These are phyloP conservation scores for Oryza longistaminata DNA, from an alignment of 176 grass and related monocot genomes.

Conservation along the genomic window DNA sequence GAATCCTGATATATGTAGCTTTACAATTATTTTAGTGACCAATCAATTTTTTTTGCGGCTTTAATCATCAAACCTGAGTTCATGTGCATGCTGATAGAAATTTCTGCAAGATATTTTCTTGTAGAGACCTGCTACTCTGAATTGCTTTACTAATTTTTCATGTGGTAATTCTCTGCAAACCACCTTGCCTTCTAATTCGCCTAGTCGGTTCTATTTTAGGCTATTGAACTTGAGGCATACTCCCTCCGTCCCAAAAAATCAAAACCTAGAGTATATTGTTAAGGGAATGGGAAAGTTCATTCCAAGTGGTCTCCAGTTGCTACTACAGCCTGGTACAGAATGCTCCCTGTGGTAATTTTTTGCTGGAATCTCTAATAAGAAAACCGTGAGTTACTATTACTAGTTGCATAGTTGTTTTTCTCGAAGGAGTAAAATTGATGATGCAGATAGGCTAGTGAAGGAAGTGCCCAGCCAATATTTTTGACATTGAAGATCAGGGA, in stretches of 20 bases:
- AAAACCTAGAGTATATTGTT: slow-evolving; percentile 34
- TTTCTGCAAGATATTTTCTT: background rate
- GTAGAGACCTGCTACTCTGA: background rate
- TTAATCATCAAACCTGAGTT: slow-evolving; percentile 11
- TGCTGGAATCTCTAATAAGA: slow-evolving; percentile 16
- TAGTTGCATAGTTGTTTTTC: slow-evolving; percentile 57
- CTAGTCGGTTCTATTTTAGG: slow-evolving; percentile 35
- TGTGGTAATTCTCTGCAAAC: background rate
- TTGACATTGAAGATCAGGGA: slow-evolving; percentile 90
- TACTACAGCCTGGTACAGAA: slow-evolving; percentile 91
- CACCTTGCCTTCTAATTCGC: background rate
- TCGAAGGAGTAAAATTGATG: slow-evolving; percentile 57
- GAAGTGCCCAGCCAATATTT: slow-evolving; percentile 72
- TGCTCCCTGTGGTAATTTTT: slow-evolving; percentile 76
- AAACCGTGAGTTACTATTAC: background rate
- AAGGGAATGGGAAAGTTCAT: slow-evolving; percentile 67
- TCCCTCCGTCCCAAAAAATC: too few species aligned
- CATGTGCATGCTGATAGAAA: background rate
- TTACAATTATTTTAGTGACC: slow-evolving; percentile 3
- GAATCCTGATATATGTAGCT: background rate
- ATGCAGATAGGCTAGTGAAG: slow-evolving; percentile 65
- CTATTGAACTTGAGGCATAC: slow-evolving; percentile 79
- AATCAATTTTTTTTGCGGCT: background rate
- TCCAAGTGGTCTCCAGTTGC: slow-evolving; percentile 99
- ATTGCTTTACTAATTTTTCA: slow-evolving; percentile 4